Evolutionary conservation across 805 yeast genomes (phyloP), one percentile per base, ranked within the genome.

Genomic region (Lachancea nothofagi): DNA sequence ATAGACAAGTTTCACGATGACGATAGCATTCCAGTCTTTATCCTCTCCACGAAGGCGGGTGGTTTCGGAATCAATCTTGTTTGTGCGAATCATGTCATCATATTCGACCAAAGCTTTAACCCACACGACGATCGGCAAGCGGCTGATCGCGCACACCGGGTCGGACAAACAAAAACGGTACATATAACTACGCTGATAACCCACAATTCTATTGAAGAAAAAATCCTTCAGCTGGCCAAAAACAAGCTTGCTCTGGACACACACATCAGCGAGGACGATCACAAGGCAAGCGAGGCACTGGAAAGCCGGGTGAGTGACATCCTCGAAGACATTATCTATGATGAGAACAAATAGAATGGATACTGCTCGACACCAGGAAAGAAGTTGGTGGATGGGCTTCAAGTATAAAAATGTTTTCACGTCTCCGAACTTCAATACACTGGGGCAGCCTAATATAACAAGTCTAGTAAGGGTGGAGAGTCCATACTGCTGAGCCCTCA

Each of bases 101-200:
- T 93, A 23, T 89, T 80, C 57, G 99, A 93, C 59, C 90, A 88
- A 59, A 81, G 94, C 36, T 93, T 93, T 67, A 93, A 93, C 57
- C 99, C 99, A 0, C 98, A 93, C 61, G 98, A 93, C 60, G 99
- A 93, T 57, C 83, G 83, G 57, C 99, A 93, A 66, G 99, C 99
- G 2, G 97, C 94, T 59, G 99, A 93, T 62, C 77, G 99, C 57
- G 96, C 97, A 0, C 99, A 93, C 61, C 75, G 99, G 62, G 96
- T 93, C 19, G 98, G 98, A 1, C 97, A 90, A 65, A 77, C 80
- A 5, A 77, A 81, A 40, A 86, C 83, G 35, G 99, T 93, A 15
- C 66, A 70, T 38, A 96, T 94, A 13, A 72, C 76, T 29, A 77
- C 94, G 41, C 64, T 93, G 45, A 78, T 93, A 38, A 74, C 83